Evolutionary conservation across 768 basidiomycete genomes (phyloP).

Genomic region (Asterophora lycoperdoides): DNA sequence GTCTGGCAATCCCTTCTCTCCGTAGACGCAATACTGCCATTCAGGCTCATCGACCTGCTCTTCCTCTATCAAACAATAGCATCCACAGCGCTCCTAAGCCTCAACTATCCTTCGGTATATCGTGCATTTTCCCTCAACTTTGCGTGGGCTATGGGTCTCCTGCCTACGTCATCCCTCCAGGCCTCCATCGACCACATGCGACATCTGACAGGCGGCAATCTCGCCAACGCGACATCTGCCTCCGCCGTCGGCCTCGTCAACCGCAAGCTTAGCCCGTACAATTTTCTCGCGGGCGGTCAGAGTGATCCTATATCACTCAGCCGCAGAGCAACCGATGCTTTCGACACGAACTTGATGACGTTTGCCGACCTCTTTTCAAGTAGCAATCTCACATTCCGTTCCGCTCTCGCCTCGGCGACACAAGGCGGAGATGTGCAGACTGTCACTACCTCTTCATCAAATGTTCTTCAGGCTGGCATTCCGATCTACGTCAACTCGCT

Average conservation of each 20-base stretch:
- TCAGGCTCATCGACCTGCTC: slow-evolving; percentile 77
- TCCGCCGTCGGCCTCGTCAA: slow-evolving; percentile 75
- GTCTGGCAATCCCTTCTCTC: slow-evolving; percentile 51
- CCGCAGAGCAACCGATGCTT: not conserved
- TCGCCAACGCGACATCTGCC: slow-evolving; percentile 54
- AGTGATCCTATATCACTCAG: not conserved
- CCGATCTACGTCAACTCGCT: slow-evolving; percentile 78
- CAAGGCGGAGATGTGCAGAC: slow-evolving; percentile 51
- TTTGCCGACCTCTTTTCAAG: not conserved
- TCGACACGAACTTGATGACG: not conserved
- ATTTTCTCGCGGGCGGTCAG: slow-evolving; percentile 22
- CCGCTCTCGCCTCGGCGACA: slow-evolving; percentile 9
- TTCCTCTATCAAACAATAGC: slow-evolving; percentile 85
- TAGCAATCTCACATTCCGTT: not conserved
- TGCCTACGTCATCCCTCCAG: slow-evolving; percentile 62
- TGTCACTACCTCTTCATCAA: slow-evolving; percentile 57
- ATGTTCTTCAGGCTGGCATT: slow-evolving; percentile 74
- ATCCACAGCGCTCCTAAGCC: slow-evolving; percentile 68
- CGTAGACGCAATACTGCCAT: slow-evolving; percentile 58
- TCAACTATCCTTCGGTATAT: slow-evolving; percentile 87
- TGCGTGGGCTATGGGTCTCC: slow-evolving; percentile 81
- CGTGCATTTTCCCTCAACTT: slow-evolving; percentile 82
- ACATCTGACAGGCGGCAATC: slow-evolving; percentile 71
- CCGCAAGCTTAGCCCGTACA: slow-evolving; percentile 78
- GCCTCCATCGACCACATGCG: slow-evolving; percentile 79